Conservation (phyloP, 139 green algal genomes). For the Closterium sp. region DNA sequence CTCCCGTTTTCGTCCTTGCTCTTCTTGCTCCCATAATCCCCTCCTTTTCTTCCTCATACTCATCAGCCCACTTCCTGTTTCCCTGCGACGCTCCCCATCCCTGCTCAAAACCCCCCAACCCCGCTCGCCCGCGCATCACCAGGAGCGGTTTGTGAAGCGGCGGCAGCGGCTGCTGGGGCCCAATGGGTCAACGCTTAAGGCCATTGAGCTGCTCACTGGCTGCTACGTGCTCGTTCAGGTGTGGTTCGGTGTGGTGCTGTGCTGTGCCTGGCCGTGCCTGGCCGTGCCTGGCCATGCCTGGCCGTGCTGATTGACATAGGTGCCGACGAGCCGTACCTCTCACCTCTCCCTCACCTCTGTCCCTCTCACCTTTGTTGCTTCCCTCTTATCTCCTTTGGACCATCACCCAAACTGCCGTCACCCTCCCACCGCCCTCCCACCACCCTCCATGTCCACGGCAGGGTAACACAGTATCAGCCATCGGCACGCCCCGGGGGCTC, state of each 20-base stretch:
- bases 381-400: background rate
- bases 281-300: too few species aligned
- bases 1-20: too few species aligned
- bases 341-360: too few species aligned
- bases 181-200: constrained; percentile 93
- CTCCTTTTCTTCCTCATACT: background rate
- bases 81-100: background rate
- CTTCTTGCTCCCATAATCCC: too few species aligned
- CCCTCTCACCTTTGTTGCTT: too few species aligned
- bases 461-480: constrained; percentile 94
- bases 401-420: background rate
- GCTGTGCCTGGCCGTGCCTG: background rate
- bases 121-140: background rate
- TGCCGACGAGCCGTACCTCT: too few species aligned
- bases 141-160: constrained; percentile 89
- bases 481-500: constrained; percentile 91
- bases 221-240: constrained; percentile 97
- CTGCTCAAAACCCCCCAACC: background rate
- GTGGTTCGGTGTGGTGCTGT: background rate
- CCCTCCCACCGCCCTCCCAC: background rate
- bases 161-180: constrained; percentile 92
- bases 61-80: background rate
- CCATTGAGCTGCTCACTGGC: constrained; percentile 91
- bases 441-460: constrained; percentile 42
- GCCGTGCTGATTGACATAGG: too few species aligned